phyloP scores from a whole-genome alignment of 2,329 filamentous ascomycete species.

The Penicillium sp. region DNA sequence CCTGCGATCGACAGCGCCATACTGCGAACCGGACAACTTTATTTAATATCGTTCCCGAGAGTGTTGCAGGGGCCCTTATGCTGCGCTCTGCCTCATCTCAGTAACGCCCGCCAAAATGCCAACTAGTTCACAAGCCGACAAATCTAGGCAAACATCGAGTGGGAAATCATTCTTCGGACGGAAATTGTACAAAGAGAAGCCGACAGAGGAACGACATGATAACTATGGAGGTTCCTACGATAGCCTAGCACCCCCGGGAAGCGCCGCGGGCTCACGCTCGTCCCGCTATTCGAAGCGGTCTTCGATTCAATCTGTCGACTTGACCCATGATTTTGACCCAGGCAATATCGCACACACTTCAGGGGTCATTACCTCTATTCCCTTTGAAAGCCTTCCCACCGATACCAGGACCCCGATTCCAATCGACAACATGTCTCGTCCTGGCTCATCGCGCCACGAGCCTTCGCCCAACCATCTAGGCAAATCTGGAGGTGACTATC shows the following conservation, averaged over 20 bases:
- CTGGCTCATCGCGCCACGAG: constrained; percentile 56
- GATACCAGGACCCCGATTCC: constrained; percentile 63
- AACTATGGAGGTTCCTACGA: constrained; percentile 50
- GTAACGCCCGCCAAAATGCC: constrained; percentile 40
- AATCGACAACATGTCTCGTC: constrained; percentile 62
- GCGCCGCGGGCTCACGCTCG: constrained; percentile 56
- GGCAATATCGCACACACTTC: constrained; percentile 63
- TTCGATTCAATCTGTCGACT: constrained; percentile 63
- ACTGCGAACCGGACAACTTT: neutral
- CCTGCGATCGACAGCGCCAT: constrained; percentile 13
- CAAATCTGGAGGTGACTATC: constrained; percentile 67
- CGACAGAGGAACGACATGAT: constrained; percentile 54
- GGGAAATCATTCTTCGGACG: constrained; percentile 81
- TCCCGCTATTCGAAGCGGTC: constrained; percentile 66
- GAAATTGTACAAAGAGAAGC: constrained; percentile 65
- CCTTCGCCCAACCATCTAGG: constrained; percentile 75
- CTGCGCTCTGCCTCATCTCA: constrained; percentile 25
- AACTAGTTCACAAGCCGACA: constrained; percentile 57
- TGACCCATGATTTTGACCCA: constrained; percentile 51
- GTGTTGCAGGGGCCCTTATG: constrained; percentile 23
- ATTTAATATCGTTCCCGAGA: constrained; percentile 6
- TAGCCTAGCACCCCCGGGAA: constrained; percentile 54
- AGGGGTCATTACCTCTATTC: constrained; percentile 77
- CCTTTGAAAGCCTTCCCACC: constrained; percentile 62
- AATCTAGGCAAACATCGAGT: constrained; percentile 72